Base-by-base conservation (phyloP, 2,329 filamentous ascomycete genomes). In the Sporothrix pallida region DNA sequence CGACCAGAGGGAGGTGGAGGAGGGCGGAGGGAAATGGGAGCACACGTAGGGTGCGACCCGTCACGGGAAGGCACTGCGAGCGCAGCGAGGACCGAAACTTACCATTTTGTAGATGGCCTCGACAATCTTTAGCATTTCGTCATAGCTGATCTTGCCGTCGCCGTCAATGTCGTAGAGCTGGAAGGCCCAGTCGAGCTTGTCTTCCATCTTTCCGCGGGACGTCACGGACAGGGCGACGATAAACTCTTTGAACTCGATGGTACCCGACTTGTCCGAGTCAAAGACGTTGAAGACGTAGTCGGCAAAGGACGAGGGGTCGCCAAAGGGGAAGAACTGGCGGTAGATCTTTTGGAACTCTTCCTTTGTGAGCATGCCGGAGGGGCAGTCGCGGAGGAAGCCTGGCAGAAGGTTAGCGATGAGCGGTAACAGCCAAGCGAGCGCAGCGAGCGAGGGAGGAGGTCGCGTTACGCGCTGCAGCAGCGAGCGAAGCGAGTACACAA, bases 31-130 rank as follows among this genome's bases (percentile, higher is more conserved):
- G 9, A 23, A 56, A 26, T 26, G 23, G 44, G 44, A 48, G 9
- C n/a, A n/a, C n/a, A n/a, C n/a, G n/a, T n/a, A n/a, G n/a, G n/a
- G n/a, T n/a, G n/a, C n/a, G n/a, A n/a, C n/a, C n/a, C n/a, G n/a
- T n/a, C n/a, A n/a, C n/a, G n/a, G n/a, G n/a, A n/a, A n/a, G n/a
- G n/a, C n/a, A n/a, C n/a, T n/a, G n/a, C n/a, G n/a, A n/a, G n/a
- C n/a, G n/a, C n/a, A n/a, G n/a, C n/a, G 7, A 17, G 13, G n/a
- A 46, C 17, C 4, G 26, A 26, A 31, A 62, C 74, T 3, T 75
- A 98, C 96, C 96, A 99, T 99, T 84, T 98, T 99, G 88, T 99
- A 99, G 81, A 99, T 99, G 72, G 96, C 96, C 85, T 98, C 95
- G 73, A 99, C 96, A 81, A 99, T 99, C 78, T 94, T 92, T 77